Base-by-base conservation (phyloP, 2,329 filamentous ascomycete genomes). In the Arthrocladium fulminans region DNA sequence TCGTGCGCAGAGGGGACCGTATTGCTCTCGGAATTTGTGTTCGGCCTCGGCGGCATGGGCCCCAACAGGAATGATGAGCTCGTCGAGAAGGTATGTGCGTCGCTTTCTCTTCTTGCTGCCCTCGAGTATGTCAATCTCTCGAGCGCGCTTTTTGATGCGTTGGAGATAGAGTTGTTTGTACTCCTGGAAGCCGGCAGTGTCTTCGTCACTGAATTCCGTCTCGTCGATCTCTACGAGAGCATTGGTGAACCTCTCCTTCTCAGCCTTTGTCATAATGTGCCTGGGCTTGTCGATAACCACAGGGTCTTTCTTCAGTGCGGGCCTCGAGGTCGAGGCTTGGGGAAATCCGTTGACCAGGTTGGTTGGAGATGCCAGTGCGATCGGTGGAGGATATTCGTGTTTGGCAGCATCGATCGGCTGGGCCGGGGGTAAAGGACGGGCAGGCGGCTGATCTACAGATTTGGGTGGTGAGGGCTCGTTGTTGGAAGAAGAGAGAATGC, bases 1-100 rank as follows among this genome's bases (percentile, higher is more conserved):
- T 46, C 85, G 79, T 51, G 90, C 77, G 1, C 92, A 90, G 34
- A 85, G 82, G 15, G 86, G 79, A 61, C 88, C 89, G 63, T 92
- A 82, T 39, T 82, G 72, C 12, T 84, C 76, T 51, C 86, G 80
- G 64, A 86, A 96, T 25, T 86, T 81, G 46, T 83, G 76, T 60
- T 85, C 85, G 32, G 87, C 87, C 15, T 79, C 74, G 44, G 81
- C 75, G 52, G 24, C 38, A 24, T 7, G 17, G 9, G 24, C 34
- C 22, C 17, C 37, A 4, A 39, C 38, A 12, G 19, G 30, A 76
- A 45, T 45, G 12, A 38, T 45, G 10, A 45, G 43, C 17, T 45
- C 43, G 27, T 38, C 32, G 19, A 45, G 17, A 9, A 45, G 17
- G 25, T 45, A 45, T 10, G 32, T 70, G 51, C 81, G 73, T 58